Evolutionary conservation across 2,329 filamentous ascomycete genomes (phyloP), one percentile per base, ranked within the genome.

Genomic region (Zymoseptoria tritici): DNA sequence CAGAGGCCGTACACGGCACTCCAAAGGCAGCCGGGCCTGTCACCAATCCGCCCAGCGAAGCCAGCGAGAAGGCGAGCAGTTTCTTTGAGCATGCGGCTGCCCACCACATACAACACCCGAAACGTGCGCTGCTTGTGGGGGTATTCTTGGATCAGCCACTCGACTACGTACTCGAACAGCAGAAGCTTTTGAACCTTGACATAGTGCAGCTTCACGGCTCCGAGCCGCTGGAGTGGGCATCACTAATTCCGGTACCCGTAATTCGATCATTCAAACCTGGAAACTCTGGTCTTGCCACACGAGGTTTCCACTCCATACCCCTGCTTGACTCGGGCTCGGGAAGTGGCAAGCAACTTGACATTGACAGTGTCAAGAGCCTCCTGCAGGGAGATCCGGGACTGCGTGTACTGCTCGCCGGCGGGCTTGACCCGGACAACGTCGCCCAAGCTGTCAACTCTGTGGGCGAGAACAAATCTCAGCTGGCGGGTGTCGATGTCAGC

Each of bases 81-180:
- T 96, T 86, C 75, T 97, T 95, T 72, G 82, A 82, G 9, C 78
- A 85, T 66, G 78, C 79, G 2, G 71, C 78, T 11, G 70, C 72
- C 24, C 66, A 75, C 29, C 71, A 78, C 9, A 70, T 85, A 21
- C 75, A 76, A 7, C 75, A 80, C 74, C 81, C 72, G 71, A 79
- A 72, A 71, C 83, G 89, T 9, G 87, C 93, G 0, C 81, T 94
- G 2, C 81, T 99, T 0, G 94, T 96, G 4, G 94, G 94, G 59
- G 93, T 99, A 2, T 99, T 99, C 78, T 88, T 90, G 68, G 89
- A 97, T 73, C 93, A 97, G 71, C 85, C 93, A 0, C 80, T 99
- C 9, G 83, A 85, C 42, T 91, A 96, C 67, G 81, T 99, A 6
- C 79, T 97, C 55, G 83, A 86, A 63, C 85, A 93, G 72, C 89